These are phyloP conservation scores for Ceratobasidium sp. DNA, from an alignment of 1,284 basidiomycete species.

Conservation along the genomic window DNA sequence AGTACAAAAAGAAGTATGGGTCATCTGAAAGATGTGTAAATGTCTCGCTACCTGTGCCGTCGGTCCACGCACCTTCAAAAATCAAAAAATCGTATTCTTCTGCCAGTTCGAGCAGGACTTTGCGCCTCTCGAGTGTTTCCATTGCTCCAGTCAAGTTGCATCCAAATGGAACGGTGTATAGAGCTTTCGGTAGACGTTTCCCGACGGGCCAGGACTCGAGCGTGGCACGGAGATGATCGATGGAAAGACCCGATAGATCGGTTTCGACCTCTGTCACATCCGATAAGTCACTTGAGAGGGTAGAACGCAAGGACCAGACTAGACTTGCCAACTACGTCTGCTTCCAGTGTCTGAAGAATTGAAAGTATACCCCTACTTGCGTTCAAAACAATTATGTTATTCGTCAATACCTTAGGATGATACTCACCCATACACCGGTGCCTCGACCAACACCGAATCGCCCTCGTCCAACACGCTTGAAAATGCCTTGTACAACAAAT, in stretches of 20 bases:
- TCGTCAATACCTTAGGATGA: not conserved
- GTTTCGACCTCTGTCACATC: conserved; percentile 79
- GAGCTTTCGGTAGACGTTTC: conserved; percentile 80
- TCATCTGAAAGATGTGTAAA: too few species aligned
- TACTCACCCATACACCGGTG: conserved; percentile 85
- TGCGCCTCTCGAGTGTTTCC: conserved; percentile 77
- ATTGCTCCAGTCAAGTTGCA: conserved; percentile 69
- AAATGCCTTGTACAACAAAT: conserved; percentile 84
- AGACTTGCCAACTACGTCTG: conserved; percentile 73
- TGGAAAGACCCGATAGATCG: conserved; percentile 81
- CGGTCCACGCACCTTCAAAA: conserved; percentile 76
- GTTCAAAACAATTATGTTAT: too few species aligned
- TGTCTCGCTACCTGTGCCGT: too few species aligned
- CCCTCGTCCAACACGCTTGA: conserved; percentile 78
- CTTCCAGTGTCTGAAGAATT: conserved; percentile 69
- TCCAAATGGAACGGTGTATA: conserved; percentile 82
- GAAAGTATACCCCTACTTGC: conserved; percentile 72
- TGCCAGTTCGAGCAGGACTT: conserved; percentile 81
- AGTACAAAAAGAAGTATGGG: conserved; percentile 83
- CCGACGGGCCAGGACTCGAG: conserved; percentile 82
- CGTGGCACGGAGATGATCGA: conserved; percentile 72
- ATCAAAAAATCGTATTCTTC: conserved; percentile 84
- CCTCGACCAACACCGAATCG: conserved; percentile 87
- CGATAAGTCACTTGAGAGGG: not conserved
- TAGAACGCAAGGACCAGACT: not conserved